Evolutionary conservation across 2,329 filamentous ascomycete genomes (phyloP), one percentile per base, ranked within the genome.

Genomic region (Rhynchosporium agropyri): DNA sequence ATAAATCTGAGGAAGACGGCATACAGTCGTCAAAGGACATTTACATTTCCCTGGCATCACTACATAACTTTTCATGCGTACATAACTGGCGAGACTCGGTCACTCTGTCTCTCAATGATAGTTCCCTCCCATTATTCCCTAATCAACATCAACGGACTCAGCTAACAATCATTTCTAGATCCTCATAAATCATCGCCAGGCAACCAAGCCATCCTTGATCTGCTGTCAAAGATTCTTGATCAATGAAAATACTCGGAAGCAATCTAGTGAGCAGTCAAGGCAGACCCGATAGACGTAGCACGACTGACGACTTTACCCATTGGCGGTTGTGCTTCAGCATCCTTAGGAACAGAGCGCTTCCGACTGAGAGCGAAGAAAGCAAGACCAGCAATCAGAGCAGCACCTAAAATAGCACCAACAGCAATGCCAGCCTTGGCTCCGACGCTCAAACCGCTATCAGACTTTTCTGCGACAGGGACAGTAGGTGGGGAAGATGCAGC

Each of bases 351-450:
- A 55, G 61, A 56, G 13, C 64, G 68, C 64, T 63, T 61, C 40
- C 67, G 69, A 61, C 66, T 63, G 49, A 64, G 58, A 50, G 68
- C 60, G 53, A 68, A 68, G 33, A 65, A 63, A 33, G 61, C 45
- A 20, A 38, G 45, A 13, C 40, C 57, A 36, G 62, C 65, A 60
- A 60, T 62, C 68, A 62, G 50, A 28, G 56, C 42, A 15, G 48
- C 49, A 12, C 70, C 71, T n/a, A 71, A 53, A 54, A 71, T 67
- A 53, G 64, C 50, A 51, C 69, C 70, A 15, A 73, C 66, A 42
- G 69, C 69, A 45, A 72, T 71, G 60, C 71, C 71, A 38, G 71
- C 71, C 58, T 69, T 71, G 29, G 63, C 62, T 13, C 60, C 63
- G 31, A 8, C 36, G 45, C 58, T 61, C 54, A 64, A 36, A 49